Evolutionary conservation across 192 early-diverging fungal genomes (phyloP), one percentile per base, ranked within the genome.

Genomic region (Pilobolus umbonatus): DNA sequence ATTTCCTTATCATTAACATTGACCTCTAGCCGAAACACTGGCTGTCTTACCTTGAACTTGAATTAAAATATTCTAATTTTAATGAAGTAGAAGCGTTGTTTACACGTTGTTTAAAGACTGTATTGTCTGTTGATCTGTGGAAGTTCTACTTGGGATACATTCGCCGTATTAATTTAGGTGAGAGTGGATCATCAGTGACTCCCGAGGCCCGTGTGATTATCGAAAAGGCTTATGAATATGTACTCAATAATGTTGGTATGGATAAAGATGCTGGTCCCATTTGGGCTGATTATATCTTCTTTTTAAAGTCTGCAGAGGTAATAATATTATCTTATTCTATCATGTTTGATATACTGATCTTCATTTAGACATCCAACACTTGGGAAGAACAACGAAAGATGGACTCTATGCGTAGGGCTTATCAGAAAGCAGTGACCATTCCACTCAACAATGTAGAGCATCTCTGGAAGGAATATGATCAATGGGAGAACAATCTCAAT

Each of bases 381-480:
- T 93, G 87, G 78, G 93, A 96, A 74, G 90, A 96, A 57, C 92
- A 94, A 65, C 85, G 88, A 62, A 93, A 90, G 62, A 88, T 88
- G 84, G 91, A 91, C 44, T 67, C 72, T 28, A 80, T 94, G 73
- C 88, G 96, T 44, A 75, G 86, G 24, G 80, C 86, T 5, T 98
- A 85, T 60, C 91, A 95, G 57, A 77, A 80, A 29, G 96, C 93
- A 19, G 80, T 96, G n/a, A 73, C 81, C 30, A 91, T 92, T 28
- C 96, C 96, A 1, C 57, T 94, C 36, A 73, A 84, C 49, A 92
- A 94, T 46, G 81, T 98, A 12, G 94, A 96, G 56, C 79, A 87
- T 64, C 80, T 98, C 12, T 98, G 96, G 96, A 94, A 93, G 52
- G 86, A 94, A 36, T 96, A 96, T 70, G 96, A 98, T 71, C 71